Percentiles rank a stretch among this genome's conserved stretches.
phyloP scores from a whole-genome alignment of 352 stramenopile species.

The Globisporangium mamillatum region DNA sequence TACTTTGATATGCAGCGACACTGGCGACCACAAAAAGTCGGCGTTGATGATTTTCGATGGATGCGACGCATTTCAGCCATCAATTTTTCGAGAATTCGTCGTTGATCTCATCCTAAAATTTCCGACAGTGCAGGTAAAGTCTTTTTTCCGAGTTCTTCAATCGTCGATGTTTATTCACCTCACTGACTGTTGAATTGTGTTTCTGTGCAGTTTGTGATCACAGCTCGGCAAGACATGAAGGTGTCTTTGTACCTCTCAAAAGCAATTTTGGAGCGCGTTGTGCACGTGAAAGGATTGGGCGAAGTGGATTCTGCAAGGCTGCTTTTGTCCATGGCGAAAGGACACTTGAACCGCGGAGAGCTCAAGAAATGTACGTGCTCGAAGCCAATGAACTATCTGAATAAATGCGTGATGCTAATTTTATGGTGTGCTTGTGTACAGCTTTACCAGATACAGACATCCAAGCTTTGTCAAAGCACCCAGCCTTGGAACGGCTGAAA shows the following conservation, averaged over 20 bases:
- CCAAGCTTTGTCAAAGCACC: conserved; percentile 24
- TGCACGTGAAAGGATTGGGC: conserved; percentile 37
- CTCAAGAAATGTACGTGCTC: conserved; percentile 37
- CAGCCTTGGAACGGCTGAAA: conserved; percentile 26
- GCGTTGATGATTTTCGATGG: conserved; percentile 57
- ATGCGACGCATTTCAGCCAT: conserved; percentile 45
- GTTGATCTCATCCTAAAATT: conserved; percentile 35
- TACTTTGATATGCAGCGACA: conserved; percentile 3
- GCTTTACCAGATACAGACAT: conserved; percentile 19
- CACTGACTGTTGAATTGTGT: neutral
- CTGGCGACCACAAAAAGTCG: conserved; percentile 18
- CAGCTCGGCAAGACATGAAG: conserved; percentile 28
- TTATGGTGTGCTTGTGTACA: conserved; percentile 9
- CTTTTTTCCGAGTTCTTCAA: neutral
- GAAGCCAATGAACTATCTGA: neutral
- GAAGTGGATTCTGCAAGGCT: conserved; percentile 42
- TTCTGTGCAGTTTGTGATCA: conserved; percentile 34
- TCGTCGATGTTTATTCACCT: neutral
- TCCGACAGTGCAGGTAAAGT: conserved; percentile 41
- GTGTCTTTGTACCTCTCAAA: conserved; percentile 18
- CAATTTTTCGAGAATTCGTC: conserved; percentile 42
- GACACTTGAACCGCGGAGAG: conserved; percentile 32
- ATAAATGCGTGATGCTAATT: neutral
- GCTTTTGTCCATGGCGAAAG: conserved; percentile 43
- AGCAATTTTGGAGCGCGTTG: conserved; percentile 20